Evolutionary conservation across 2,329 filamentous ascomycete genomes (phyloP), one percentile per base, ranked within the genome.

Genomic region (Fulvia fulva): DNA sequence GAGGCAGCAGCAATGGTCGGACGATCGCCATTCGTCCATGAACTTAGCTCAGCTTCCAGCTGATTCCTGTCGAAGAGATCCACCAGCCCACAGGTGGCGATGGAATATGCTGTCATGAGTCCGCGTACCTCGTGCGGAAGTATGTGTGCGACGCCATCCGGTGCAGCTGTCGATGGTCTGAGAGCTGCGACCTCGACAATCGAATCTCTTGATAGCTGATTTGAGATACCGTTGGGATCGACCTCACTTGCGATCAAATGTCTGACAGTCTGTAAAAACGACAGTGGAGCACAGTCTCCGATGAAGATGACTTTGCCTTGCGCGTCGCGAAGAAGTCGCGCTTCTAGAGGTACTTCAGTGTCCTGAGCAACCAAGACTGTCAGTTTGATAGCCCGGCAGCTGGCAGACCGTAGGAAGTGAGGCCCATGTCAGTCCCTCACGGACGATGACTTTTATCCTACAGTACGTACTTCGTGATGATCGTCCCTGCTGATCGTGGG

Each of bases 221-320:
- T 51, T 0, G 62, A 56, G 22, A 67, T 61, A 8, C 53, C 62
- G 71, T 47, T 75, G 14, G 73, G 71, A 12, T 77, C 77, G 22
- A 78, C 76, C 21, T 76, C 74, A 11, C 75, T 74, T 3, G 77
- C 76, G 7, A 81, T 76, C 5, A 82, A 73, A 46, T 80, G 76
- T 32, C 79, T 77, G 14, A 82, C 78, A 55, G 78, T 81, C 63
- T 81, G 80, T 34, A 81, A 63, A 54, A 81, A 81, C 0, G 80
- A 81, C 49, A 82, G 68, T 50, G 79, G 80, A 32, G 79, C 80
- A 37, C 78, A 81, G 58, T 82, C 80, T 14, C 80, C 80, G 26
- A 82, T 78, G 62, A 81, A 82, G 65, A 82, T 81, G 51, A 80
- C 76, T 56, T 81, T 81, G 5, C 80, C 80, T 60, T 81, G 77